Evolutionary conservation across 345 rosid species (phyloP), one percentile per base, ranked within the genome.

Genomic region (Cardamine chenopodiifolia): DNA sequence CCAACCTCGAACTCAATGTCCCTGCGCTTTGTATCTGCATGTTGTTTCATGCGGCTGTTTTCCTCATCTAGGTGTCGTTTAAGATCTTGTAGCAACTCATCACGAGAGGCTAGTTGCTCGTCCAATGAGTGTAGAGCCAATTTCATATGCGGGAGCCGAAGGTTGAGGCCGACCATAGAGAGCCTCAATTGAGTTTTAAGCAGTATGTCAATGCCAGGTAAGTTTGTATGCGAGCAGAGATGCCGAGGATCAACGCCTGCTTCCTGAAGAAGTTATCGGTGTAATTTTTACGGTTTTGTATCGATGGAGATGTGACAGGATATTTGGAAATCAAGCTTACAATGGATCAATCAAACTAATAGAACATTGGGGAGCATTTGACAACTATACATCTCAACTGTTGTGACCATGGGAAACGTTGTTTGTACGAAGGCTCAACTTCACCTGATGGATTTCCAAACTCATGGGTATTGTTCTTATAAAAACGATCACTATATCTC

Each of bases 251-350:
- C 98, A 93, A 78, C 90, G 96, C 7, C 97, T 91, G 0, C 84
- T 80, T 42, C 93, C 97, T 44, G 98, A 90, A 63, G 98, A 93
- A 85, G 91, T 87, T 78, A 86, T 93, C 54, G 87, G 90, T 55
- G 77, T 73, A 73, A 73, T 64, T 55, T 12, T 49, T 39, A 7
- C 10, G 15, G 12, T 53, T 53, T 20, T 40, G 3, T 42, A 15
- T 29, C 7, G 3, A 15, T 20, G 20, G 17, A 47, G 37, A 0
- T 35, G 14, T 25, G 10, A n/a, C 0, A 2, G 11, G 76, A 62
- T 28, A 13, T 15, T 1, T 53, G 64, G 18, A 45, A 13, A 9
- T 31, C 4, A 14, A 47, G 12, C 45, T 72, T 15, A 62, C 32
- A 29, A 53, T 63, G 28, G 31, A 22, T 44, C 1, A 64, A 15